phyloP scores from a whole-genome alignment of 371 early-diverging fungal genomes.

The Syncephalastrum sp. region DNA sequence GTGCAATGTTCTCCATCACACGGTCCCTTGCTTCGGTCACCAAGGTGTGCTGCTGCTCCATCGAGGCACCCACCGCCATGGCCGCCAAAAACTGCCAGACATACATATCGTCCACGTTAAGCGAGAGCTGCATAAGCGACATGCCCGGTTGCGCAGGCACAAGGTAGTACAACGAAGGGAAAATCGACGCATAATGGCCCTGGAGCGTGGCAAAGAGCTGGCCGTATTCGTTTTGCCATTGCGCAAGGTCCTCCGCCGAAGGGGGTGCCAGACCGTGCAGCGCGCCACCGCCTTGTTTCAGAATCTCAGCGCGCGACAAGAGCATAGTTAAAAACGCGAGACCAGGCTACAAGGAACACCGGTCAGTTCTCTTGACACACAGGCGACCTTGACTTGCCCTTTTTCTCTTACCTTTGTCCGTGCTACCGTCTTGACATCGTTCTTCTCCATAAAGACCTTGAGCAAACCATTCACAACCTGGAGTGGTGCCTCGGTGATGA shows the following conservation, averaged over 20 bases:
- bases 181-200: slow-evolving; percentile 72
- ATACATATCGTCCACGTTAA: slow-evolving; percentile 78
- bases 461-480: slow-evolving; percentile 76
- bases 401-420: slow-evolving; percentile 61
- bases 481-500: slow-evolving; percentile 82
- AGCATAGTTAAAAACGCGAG: slow-evolving; percentile 88
- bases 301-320: slow-evolving; percentile 85
- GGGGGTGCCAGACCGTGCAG: slow-evolving; percentile 56
- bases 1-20: slow-evolving; percentile 78
- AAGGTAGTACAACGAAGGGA: slow-evolving; percentile 62
- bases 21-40: slow-evolving; percentile 91
- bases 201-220: slow-evolving; percentile 77
- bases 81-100: slow-evolving; percentile 99
- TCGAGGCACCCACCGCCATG: slow-evolving; percentile 89
- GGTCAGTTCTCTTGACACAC: not conserved
- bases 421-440: slow-evolving; percentile 80
- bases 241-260: slow-evolving; percentile 59
- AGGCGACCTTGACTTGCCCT: not conserved
- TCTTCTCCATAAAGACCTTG: slow-evolving; percentile 82
- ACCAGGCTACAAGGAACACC: slow-evolving; percentile 56
- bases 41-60: slow-evolving; percentile 90
- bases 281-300: slow-evolving; percentile 77
- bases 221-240: slow-evolving; percentile 77
- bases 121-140: slow-evolving; percentile 35
- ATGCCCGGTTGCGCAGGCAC: slow-evolving; percentile 50